phyloP scores from a whole-genome alignment of 1,284 basidiomycete genomes.

The Hypsizygus ulmarius region DNA sequence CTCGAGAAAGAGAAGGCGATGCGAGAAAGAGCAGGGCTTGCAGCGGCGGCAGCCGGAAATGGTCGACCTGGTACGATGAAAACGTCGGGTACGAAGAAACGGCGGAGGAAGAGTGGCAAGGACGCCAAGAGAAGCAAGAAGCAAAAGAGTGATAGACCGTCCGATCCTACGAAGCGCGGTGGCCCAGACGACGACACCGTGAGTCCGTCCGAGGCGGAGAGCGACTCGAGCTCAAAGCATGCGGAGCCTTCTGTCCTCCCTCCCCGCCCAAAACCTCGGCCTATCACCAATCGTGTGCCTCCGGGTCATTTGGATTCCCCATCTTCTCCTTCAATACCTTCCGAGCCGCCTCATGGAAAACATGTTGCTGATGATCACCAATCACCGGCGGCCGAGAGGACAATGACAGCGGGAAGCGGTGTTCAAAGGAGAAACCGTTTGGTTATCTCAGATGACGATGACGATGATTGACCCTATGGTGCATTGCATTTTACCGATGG shows the following conservation, averaged over 20 bases:
- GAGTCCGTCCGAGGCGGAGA: constrained; percentile 3
- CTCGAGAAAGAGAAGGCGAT: constrained; percentile 67
- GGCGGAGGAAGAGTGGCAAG: constrained; percentile 39
- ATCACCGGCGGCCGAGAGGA: constrained; percentile 4
- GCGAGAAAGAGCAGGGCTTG: constrained; percentile 44
- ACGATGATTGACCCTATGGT: constrained; percentile 27
- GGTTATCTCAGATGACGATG: constrained; percentile 48
- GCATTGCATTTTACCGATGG: constrained; percentile 11
- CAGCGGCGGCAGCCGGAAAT: constrained; percentile 38
- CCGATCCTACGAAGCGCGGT: constrained; percentile 3
- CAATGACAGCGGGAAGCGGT: background rate
- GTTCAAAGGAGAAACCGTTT: constrained; percentile 33
- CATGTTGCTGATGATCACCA: constrained; percentile 2
- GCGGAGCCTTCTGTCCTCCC: constrained; percentile 9
- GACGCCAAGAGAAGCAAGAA: constrained; percentile 28
- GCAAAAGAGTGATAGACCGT: constrained; percentile 18
- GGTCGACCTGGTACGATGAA: constrained; percentile 52
- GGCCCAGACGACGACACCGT: constrained; percentile 5
- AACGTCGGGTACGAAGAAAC: constrained; percentile 67
- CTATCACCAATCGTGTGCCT: constrained; percentile 14
- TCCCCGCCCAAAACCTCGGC: constrained; percentile 22
- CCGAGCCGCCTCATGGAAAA: background rate
- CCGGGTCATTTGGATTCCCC: constrained; percentile 4
- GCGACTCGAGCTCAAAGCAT: background rate
- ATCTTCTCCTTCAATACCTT: constrained; percentile 3